Percentiles rank a stretch among this genome's conserved stretches.
Evolutionary conservation across 148 eudicot genomes (phyloP).

Genomic region (Rhododendron mucronatum): DNA sequence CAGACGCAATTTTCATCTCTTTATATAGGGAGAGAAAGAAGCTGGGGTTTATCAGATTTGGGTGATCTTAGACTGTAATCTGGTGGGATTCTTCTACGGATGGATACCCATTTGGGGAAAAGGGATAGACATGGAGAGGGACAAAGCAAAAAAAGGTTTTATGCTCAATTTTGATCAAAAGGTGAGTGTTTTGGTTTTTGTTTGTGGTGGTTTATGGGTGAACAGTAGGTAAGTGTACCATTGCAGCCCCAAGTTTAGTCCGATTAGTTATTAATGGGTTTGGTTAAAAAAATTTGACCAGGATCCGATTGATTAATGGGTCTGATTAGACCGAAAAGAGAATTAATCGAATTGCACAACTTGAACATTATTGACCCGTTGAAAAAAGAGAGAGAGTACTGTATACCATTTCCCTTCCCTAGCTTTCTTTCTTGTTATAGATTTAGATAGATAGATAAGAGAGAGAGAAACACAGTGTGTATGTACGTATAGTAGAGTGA

Average conservation of each 20-base stretch:
- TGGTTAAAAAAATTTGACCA: too few species aligned
- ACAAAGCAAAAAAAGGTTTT: constrained; percentile 13
- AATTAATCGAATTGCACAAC: too few species aligned
- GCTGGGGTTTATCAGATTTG: constrained; percentile 12
- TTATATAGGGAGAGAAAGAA: constrained; percentile 8
- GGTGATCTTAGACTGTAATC: constrained; percentile 4
- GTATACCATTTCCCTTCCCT: constrained; percentile 3
- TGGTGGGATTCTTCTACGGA: constrained; percentile 9
- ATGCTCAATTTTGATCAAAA: constrained; percentile 11
- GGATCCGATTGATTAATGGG: too few species aligned
- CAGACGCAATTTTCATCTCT: background rate
- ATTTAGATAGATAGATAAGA: background rate
- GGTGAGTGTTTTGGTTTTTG: constrained; percentile 12
- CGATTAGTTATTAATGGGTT: background rate
- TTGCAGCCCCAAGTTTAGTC: background rate
- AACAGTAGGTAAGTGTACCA: background rate
- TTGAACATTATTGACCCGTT: too few species aligned
- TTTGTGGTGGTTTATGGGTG: constrained; percentile 19
- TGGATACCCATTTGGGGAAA: constrained; percentile 28
- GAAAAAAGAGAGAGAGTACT: too few species aligned
- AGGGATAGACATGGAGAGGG: constrained; percentile 11
- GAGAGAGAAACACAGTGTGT: constrained; percentile 5
- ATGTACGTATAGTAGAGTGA: background rate
- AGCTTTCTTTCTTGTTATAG: background rate
- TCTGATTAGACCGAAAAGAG: too few species aligned